These are phyloP conservation scores for Dillenia turbinata DNA, from an alignment of 164 flowering plant genomes.

Conservation along the genomic window DNA sequence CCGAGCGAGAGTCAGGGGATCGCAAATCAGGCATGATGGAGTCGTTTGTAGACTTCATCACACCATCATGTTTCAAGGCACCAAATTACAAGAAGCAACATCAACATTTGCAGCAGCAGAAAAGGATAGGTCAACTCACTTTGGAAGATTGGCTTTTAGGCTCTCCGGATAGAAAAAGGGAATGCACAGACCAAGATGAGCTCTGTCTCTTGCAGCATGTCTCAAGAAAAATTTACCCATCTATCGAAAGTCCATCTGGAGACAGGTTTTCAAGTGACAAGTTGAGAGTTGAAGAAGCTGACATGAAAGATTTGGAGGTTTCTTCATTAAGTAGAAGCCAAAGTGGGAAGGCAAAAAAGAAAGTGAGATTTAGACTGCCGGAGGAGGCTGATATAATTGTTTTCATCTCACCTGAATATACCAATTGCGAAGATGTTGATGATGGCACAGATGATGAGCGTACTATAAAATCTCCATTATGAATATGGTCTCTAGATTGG, in stretches of 20 bases:
- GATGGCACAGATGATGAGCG: too few relatives aligned
- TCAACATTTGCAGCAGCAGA: too few relatives aligned
- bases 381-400: conserved; percentile 33
- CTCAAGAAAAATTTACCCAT: conserved; percentile 13
- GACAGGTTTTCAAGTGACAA: conserved; percentile 14
- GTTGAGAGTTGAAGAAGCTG: conserved; percentile 8
- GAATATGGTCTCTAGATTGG: too few relatives aligned
- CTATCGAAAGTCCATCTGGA: conserved; percentile 5
- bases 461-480: too few relatives aligned
- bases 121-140: conserved; percentile 2
- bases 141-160: conserved; percentile 27
- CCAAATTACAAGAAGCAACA: too few relatives aligned
- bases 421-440: too few relatives aligned
- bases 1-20: too few relatives aligned
- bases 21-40: too few relatives aligned
- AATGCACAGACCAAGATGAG: conserved; percentile 10
- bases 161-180: conserved; percentile 17
- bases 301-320: not conserved
- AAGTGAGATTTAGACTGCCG: conserved; percentile 38
- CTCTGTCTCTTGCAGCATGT: conserved; percentile 13
- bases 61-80: too few relatives aligned
- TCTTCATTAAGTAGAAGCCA: conserved; percentile 21
- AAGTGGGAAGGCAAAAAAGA: conserved; percentile 30
- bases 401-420: conserved; percentile 17
- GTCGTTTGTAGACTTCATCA: too few relatives aligned